These are phyloP conservation scores for Eucalyptus microcorys DNA, from an alignment of 345 rosid species.

Conservation along the genomic window DNA sequence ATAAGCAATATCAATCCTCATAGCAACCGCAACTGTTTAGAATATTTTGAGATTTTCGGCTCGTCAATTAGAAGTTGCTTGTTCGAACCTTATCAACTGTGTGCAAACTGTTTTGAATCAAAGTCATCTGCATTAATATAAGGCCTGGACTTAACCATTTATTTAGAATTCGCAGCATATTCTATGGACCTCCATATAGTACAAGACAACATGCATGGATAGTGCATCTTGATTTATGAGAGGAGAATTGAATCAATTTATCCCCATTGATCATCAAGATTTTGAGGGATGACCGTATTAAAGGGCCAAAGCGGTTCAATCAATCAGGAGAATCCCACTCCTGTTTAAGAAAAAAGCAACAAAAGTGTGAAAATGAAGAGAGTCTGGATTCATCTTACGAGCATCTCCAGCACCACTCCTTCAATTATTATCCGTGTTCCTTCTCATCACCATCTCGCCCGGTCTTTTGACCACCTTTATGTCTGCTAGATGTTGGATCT, in stretches of 20 bases:
- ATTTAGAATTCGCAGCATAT: rapidly evolving
- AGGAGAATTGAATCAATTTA: neutral
- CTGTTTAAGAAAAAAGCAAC: neutral
- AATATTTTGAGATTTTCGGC: neutral
- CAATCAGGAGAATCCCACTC: neutral
- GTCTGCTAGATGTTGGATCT: neutral
- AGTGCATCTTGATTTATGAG: neutral
- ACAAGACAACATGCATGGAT: neutral
- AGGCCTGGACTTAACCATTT: rapidly evolving
- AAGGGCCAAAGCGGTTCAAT: neutral
- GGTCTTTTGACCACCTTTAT: neutral
- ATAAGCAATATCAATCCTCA: neutral
- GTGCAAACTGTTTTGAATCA: rapidly evolving
- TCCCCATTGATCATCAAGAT: neutral
- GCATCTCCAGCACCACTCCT: neutral
- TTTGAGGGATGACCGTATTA: neutral
- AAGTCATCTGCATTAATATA: rapidly evolving
- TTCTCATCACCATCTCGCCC: neutral
- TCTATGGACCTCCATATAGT: neutral
- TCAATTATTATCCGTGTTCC: neutral
- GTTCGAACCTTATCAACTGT: rapidly evolving
- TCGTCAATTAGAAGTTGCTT: rapidly evolving
- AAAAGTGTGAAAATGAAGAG: neutral
- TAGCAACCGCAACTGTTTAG: rapidly evolving
- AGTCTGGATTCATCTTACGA: neutral